Evolutionary conservation across 2,329 filamentous ascomycete genomes (phyloP).

Genomic region (Chrysoporthe deuterocubensis): DNA sequence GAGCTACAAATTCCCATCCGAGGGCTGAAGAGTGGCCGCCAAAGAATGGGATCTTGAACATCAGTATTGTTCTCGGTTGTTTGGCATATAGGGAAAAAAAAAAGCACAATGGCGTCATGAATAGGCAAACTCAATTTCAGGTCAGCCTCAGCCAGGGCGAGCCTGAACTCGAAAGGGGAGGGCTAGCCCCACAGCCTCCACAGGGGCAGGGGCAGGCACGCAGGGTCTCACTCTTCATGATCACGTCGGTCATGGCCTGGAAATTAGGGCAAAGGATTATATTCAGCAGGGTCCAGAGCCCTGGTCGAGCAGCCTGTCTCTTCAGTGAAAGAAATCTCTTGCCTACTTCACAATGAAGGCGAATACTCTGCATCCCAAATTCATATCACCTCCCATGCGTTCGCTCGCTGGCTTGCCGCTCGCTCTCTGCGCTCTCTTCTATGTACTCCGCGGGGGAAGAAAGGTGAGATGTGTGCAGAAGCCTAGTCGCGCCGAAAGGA

Average conservation of each 20-base stretch:
- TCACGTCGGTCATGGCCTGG: neutral
- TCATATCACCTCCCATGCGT: neutral
- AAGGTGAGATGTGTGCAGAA: neutral
- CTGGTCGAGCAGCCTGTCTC: neutral
- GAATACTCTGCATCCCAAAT: slow-evolving; percentile 3
- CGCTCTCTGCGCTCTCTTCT: slow-evolving; percentile 1
- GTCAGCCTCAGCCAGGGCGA: slow-evolving; percentile 6
- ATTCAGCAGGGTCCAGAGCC: neutral
- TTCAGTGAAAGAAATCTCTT: neutral
- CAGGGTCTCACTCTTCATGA: neutral
- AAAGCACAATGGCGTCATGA: slow-evolving; percentile 24
- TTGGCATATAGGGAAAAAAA: neutral
- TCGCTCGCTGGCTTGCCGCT: neutral
- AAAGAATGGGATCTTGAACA: neutral
- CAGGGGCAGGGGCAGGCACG: slow-evolving; percentile 7
- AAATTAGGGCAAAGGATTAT: neutral
- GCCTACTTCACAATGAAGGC: neutral
- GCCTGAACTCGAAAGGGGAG: slow-evolving; percentile 14
- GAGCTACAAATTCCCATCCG: neutral
- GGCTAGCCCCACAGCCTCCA: neutral
- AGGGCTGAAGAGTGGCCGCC: neutral
- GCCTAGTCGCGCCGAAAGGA: neutral
- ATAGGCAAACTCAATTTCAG: slow-evolving; percentile 9
- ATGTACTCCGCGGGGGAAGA: neutral
- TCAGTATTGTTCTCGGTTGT: neutral